A percentile compares a stretch with the other conserved stretches of the same genome.
These are phyloP conservation scores for Blastobotrys parvus DNA, from an alignment of 805 yeast species.

Conservation along the genomic window DNA sequence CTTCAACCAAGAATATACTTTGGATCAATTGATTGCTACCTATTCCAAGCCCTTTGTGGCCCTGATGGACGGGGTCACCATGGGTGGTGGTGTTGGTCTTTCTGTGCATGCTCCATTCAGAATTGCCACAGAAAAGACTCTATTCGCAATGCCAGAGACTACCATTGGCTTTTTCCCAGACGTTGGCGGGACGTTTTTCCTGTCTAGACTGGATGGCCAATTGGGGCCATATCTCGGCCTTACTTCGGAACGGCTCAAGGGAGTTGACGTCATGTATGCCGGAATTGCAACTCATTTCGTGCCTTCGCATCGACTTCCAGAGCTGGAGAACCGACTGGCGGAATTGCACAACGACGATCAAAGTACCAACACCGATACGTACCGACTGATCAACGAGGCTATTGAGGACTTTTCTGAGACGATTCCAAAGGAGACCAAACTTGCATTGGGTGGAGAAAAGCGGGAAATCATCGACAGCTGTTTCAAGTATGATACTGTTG, in stretches of 20 bases:
- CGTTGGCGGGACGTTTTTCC: conserved; percentile 87
- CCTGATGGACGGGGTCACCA: conserved; percentile 81
- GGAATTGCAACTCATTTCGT: conserved; percentile 92
- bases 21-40: conserved; percentile 74
- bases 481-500: conserved; percentile 45
- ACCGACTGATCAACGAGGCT: conserved; percentile 55
- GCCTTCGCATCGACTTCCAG: conserved; percentile 53
- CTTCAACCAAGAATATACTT: conserved; percentile 72
- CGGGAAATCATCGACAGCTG: conserved; percentile 59
- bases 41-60: conserved; percentile 82
- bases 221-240: conserved; percentile 79
- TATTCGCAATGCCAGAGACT: conserved; percentile 97
- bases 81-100: conserved; percentile 98
- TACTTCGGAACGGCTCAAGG: conserved; percentile 72
- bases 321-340: conserved; percentile 56
- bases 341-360: conserved; percentile 38
- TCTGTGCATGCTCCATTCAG: conserved; percentile 88
- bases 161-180: conserved; percentile 95
- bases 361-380: conserved; percentile 32
- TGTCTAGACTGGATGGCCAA: conserved; percentile 74
- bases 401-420: conserved; percentile 72
- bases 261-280: conserved; percentile 69
- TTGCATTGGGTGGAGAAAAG: conserved; percentile 47
- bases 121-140: conserved; percentile 83
- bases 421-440: conserved; percentile 54